These are phyloP conservation scores for Calvatia gigantea DNA, from an alignment of 768 basidiomycete species.

Conservation along the genomic window DNA sequence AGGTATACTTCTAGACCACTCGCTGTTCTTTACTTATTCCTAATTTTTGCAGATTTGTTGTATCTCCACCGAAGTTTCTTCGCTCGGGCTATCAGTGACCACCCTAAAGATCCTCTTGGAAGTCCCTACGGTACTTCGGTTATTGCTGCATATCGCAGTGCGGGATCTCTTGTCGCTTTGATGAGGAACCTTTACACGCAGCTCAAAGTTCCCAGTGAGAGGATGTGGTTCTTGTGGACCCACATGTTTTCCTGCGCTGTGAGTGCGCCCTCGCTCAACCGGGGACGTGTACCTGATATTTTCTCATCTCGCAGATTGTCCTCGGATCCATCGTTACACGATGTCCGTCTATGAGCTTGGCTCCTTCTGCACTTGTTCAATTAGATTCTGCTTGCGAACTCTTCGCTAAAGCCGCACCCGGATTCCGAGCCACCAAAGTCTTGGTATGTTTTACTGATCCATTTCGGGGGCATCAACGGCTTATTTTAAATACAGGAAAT, in stretches of 20 bases:
- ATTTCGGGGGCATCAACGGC: not conserved
- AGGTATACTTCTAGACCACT: constrained; percentile 24
- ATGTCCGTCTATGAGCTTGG: constrained; percentile 76
- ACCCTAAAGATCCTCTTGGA: constrained; percentile 70
- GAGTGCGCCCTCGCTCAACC: constrained; percentile 22
- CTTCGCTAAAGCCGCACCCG: constrained; percentile 64
- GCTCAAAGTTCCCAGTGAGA: constrained; percentile 57
- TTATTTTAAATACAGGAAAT: constrained; percentile 42
- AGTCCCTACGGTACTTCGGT: constrained; percentile 73
- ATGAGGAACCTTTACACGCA: constrained; percentile 68
- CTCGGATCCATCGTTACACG: constrained; percentile 74
- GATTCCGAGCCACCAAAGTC: constrained; percentile 63
- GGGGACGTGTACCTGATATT: constrained; percentile 8
- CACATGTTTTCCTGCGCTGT: constrained; percentile 69
- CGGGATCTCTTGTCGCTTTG: constrained; percentile 65
- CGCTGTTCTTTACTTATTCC: constrained; percentile 7
- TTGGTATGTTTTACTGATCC: constrained; percentile 38
- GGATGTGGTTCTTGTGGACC: constrained; percentile 63
- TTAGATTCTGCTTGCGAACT: constrained; percentile 74
- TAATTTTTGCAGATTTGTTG: constrained; percentile 47
- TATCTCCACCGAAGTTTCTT: constrained; percentile 75
- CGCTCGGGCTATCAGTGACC: constrained; percentile 68
- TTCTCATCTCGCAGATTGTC: constrained; percentile 45
- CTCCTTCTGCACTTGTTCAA: constrained; percentile 69
- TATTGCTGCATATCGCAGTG: constrained; percentile 71